Base-by-base conservation (phyloP, 129 eudicot species). In the Flaveria sonorensis region DNA sequence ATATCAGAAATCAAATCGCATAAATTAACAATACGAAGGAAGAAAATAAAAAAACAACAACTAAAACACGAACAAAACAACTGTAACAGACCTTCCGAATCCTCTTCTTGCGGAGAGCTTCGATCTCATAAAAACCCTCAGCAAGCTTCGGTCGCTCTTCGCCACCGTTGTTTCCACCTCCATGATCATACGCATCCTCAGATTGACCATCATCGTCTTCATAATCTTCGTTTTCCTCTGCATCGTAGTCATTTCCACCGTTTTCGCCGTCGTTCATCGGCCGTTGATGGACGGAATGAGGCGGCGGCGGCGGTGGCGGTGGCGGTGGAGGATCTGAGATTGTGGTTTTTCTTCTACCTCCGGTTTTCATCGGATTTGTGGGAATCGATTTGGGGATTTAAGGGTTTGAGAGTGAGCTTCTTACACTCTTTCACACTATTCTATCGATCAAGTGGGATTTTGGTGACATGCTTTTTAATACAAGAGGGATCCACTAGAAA, bases 61-160 rank as follows among this genome's bases (percentile, higher is more conserved):
- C 26, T 28, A 50, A 48, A 48, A 51, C 2, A 10, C 30, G 1
- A 48, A 79, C 6, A 47, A 28, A 71, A 7, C 7, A 36, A 55
- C 12, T 2, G 9, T 39, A 52, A 82, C 7, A 65, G 12, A 92
- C 98, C 98, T 93, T 90, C 16, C 88, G 84, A 26, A 82, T 74
- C 50, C 98, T 81, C 75, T 68, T 90, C 74, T 78, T 85, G 10
- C 97, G 84, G 0, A 93, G 87, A 48, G 90, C 79, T 67, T 93
- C 98, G 40, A 93, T 81, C 83, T 88, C 96, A 46, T 70, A 93
- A 66, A 65, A 93, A 4, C 97, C 97, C 56, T 93, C 92, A 21
- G 96, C 92, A 15, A 93, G 89, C 84, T 90, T 86, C 19, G 85
- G 71, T 32, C 70, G 75, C 67, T 78, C 83, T 9, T 40, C 82